Evolutionary conservation across 2,329 filamentous ascomycete genomes (phyloP).

Genomic region (Penicillium palitans): DNA sequence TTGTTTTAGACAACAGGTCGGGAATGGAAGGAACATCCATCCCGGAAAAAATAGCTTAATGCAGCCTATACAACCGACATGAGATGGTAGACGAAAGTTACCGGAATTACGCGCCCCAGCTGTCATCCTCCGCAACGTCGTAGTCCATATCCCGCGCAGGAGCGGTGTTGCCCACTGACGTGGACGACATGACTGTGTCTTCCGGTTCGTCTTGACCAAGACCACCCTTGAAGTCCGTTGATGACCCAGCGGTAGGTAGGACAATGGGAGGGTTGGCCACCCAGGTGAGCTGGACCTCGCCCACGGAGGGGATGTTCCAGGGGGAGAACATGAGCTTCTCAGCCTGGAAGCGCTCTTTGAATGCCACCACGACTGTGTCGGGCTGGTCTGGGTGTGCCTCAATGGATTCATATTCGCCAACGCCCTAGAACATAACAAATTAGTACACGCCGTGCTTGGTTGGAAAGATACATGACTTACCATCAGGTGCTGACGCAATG

Average conservation of each 20-base stretch:
- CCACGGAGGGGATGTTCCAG: slow-evolving; percentile 52
- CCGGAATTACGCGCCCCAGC: slow-evolving; percentile 36
- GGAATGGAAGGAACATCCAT: not conserved
- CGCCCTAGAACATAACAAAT: slow-evolving; percentile 34
- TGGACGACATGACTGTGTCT: slow-evolving; percentile 36
- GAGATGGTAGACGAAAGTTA: not conserved
- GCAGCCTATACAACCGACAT: slow-evolving; percentile 8
- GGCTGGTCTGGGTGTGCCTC: slow-evolving; percentile 43
- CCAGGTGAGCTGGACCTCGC: slow-evolving; percentile 58
- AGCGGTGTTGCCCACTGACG: slow-evolving; percentile 12
- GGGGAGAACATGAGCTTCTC: slow-evolving; percentile 55
- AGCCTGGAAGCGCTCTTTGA: slow-evolving; percentile 53
- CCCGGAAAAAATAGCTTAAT: not conserved
- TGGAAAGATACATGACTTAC: slow-evolving; percentile 31
- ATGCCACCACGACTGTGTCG: slow-evolving; percentile 45
- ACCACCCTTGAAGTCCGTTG: slow-evolving; percentile 27
- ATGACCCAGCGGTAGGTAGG: slow-evolving; percentile 14
- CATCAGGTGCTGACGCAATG: slow-evolving; percentile 57
- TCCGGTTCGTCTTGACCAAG: slow-evolving; percentile 29
- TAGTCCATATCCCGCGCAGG: slow-evolving; percentile 47
- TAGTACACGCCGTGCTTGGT: not conserved
- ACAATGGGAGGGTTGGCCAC: slow-evolving; percentile 43
- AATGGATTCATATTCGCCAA: slow-evolving; percentile 50
- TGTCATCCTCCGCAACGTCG: slow-evolving; percentile 53
- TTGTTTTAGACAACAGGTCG: not conserved